These are phyloP conservation scores for Prillingera fragicola DNA, from an alignment of 1,284 basidiomycete genomes.

Conservation along the genomic window DNA sequence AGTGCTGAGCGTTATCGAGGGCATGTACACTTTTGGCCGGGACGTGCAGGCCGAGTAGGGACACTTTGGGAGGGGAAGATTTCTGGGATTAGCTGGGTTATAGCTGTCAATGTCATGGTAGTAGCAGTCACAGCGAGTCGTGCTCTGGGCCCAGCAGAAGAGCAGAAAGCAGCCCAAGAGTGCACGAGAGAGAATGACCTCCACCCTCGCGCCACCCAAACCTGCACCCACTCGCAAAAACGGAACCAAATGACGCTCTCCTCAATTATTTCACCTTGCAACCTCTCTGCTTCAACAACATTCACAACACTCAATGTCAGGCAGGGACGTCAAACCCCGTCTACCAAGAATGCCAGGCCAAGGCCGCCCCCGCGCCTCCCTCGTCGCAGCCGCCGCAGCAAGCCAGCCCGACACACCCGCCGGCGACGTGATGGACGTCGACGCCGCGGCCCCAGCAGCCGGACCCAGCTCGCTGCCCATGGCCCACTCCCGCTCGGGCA, in stretches of 20 bases:
- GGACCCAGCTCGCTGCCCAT: neutral
- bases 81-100: no score
- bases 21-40: slow-evolving; percentile 36
- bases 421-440: neutral
- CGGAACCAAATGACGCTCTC: no score
- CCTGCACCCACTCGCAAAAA: no score
- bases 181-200: no score
- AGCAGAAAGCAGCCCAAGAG: no score
- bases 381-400: neutral
- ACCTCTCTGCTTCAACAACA: neutral
- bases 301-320: neutral
- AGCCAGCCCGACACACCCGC: neutral
- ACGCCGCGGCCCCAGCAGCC: neutral
- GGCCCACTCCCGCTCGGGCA: neutral
- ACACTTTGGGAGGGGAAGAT: no score
- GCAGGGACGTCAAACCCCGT: neutral
- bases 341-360: neutral
- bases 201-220: no score
- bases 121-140: no score
- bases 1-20: slow-evolving; percentile 40
- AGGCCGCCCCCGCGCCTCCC: neutral
- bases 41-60: slow-evolving; percentile 32
- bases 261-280: no score
- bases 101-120: no score
- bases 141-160: no score